Evolutionary conservation across 768 basidiomycete genomes (phyloP).

Genomic region (Boletus rufocinnamomeus): DNA sequence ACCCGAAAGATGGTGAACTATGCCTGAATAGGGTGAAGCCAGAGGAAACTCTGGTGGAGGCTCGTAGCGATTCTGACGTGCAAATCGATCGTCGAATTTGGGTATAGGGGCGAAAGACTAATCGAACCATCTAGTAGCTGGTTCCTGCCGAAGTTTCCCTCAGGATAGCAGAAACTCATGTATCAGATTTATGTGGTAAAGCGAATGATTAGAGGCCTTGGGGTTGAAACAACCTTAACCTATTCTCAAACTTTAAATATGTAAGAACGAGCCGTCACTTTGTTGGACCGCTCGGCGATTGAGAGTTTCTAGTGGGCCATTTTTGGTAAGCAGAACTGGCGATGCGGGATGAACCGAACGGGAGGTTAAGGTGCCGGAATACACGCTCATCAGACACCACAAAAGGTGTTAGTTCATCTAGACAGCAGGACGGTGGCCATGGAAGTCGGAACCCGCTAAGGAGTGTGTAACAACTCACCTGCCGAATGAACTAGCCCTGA

Average conservation of each 20-base stretch:
- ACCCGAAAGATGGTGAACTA: slow-evolving; percentile 92
- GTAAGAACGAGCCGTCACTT: slow-evolving; percentile 57
- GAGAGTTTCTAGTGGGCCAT: slow-evolving; percentile 73
- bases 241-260: slow-evolving; percentile 74
- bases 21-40: slow-evolving; percentile 89
- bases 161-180: slow-evolving; percentile 67
- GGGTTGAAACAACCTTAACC: slow-evolving; percentile 24
- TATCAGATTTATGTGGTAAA: slow-evolving; percentile 7
- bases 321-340: slow-evolving; percentile 75
- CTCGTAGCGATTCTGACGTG: slow-evolving; percentile 95
- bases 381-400: slow-evolving; percentile 29
- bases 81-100: slow-evolving; percentile 95
- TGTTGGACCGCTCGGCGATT: slow-evolving; percentile 53
- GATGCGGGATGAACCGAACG: slow-evolving; percentile 72
- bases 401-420: slow-evolving; percentile 49
- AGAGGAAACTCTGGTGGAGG: slow-evolving; percentile 97
- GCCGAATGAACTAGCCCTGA: slow-evolving; percentile 90
- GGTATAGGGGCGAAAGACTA: slow-evolving; percentile 97
- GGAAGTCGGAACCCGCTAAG: slow-evolving; percentile 85
- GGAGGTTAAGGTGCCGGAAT: slow-evolving; percentile 81
- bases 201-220: slow-evolving; percentile 1
- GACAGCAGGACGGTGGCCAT: slow-evolving; percentile 89
- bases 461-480: slow-evolving; percentile 41
- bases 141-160: slow-evolving; percentile 91
- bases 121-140: slow-evolving; percentile 94